phyloP scores from a whole-genome alignment of 208 protist genomes.

The Acanthamoeba divionensis region DNA sequence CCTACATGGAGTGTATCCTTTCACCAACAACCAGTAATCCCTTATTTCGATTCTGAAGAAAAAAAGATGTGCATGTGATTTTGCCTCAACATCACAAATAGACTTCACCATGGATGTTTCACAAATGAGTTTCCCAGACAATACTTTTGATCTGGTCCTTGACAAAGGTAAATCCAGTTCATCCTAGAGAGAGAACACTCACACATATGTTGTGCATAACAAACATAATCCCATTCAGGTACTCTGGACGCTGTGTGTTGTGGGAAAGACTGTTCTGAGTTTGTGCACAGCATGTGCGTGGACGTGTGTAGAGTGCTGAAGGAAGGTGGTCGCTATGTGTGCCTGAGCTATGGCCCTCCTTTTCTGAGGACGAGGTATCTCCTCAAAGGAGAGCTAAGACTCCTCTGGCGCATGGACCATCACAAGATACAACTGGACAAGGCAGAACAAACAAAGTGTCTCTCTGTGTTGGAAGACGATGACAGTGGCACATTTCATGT shows the following conservation, averaged over 20 bases:
- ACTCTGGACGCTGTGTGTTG: conserved; percentile 30
- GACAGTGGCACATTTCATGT: conserved; percentile 15
- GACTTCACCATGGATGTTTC: neutral
- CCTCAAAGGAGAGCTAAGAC: neutral
- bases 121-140: neutral
- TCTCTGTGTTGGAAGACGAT: conserved; percentile 33
- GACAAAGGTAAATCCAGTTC: neutral
- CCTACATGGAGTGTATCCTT: neutral
- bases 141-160: neutral
- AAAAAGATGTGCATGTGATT: neutral
- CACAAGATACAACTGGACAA: neutral
- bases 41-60: neutral
- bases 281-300: neutral
- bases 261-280: neutral
- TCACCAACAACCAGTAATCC: neutral
- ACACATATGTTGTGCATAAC: no score
- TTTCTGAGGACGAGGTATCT: neutral
- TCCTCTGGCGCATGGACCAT: neutral
- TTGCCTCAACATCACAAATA: neutral
- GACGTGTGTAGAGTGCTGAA: neutral
- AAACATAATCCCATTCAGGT: neutral
- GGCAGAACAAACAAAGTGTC: neutral
- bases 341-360: conserved; percentile 16
- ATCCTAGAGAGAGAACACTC: no score
- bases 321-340: neutral